phyloP scores from a whole-genome alignment of 768 basidiomycete genomes.

The Tulasnella sp. region DNA sequence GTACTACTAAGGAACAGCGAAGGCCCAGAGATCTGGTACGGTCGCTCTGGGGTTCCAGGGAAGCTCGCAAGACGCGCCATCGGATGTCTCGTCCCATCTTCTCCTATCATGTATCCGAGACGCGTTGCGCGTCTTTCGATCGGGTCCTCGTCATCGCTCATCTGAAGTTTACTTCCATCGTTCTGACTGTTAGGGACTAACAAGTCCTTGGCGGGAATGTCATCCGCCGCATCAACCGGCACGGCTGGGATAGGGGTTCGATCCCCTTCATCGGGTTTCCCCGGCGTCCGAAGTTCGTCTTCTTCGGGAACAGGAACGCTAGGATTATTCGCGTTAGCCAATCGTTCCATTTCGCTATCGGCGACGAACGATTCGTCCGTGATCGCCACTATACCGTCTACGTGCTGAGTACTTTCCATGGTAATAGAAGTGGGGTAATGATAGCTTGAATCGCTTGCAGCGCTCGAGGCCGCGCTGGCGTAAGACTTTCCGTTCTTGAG shows the following conservation, averaged over 20 bases:
- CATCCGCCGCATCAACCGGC: not conserved
- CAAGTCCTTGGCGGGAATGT: not conserved
- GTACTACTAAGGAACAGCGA: not conserved
- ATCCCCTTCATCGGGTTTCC: not conserved
- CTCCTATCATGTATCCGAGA: not conserved
- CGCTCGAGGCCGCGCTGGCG: too few species aligned
- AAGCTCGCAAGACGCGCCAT: not conserved
- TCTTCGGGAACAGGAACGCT: not conserved
- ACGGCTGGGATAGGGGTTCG: not conserved
- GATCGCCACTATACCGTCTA: not conserved
- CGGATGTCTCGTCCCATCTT: not conserved
- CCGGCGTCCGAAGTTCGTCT: not conserved
- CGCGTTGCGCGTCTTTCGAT: not conserved
- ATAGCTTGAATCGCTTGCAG: too few species aligned
- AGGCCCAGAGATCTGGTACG: not conserved
- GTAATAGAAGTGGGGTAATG: not conserved
- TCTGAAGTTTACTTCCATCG: not conserved
- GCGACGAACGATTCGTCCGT: not conserved
- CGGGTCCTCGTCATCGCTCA: not conserved
- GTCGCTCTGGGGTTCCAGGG: not conserved
- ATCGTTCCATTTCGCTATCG: not conserved
- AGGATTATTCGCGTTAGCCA: not conserved
- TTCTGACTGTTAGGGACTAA: not conserved
- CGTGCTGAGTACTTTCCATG: not conserved
- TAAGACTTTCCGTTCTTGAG: too few species aligned